A percentile compares a stretch with the other conserved stretches of the same genome.
Evolutionary conservation across 2,329 filamentous ascomycete species (phyloP).

Genomic region (Akanthomyces uredinophilus): DNA sequence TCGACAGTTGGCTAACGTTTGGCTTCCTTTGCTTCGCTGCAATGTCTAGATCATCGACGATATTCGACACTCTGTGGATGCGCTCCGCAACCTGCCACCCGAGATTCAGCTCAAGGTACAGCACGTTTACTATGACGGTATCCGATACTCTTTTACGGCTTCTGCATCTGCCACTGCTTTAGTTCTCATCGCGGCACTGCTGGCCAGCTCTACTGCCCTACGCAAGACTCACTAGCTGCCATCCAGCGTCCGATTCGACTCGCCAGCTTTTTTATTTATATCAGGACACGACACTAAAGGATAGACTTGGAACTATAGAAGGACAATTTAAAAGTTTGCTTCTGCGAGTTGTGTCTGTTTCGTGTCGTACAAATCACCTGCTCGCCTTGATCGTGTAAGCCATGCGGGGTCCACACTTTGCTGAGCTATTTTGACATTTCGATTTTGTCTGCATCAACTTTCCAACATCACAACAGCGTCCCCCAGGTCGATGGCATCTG

Average conservation of each 20-base stretch:
- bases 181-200: constrained; percentile 31
- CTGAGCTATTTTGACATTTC: constrained; percentile 7
- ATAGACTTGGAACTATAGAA: not conserved
- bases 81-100: constrained; percentile 47
- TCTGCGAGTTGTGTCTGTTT: not conserved
- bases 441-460: not conserved
- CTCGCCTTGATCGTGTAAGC: not conserved
- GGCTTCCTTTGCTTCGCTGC: not conserved
- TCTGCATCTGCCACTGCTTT: constrained; percentile 48
- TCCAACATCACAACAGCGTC: not conserved
- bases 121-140: constrained; percentile 55
- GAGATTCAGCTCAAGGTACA: constrained; percentile 53
- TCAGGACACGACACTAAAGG: not conserved
- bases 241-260: not conserved
- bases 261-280: not conserved
- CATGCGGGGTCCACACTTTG: constrained; percentile 2
- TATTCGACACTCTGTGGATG: constrained; percentile 56
- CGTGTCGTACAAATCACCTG: not conserved
- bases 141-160: constrained; percentile 50
- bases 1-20: constrained; percentile 9
- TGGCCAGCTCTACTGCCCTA: constrained; percentile 27
- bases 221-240: constrained; percentile 26
- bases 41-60: constrained; percentile 50
- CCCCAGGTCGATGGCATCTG: not conserved
- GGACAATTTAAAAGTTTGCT: not conserved